These are phyloP conservation scores for Boletus reticuloceps DNA, from an alignment of 768 basidiomycete species.

Conservation along the genomic window DNA sequence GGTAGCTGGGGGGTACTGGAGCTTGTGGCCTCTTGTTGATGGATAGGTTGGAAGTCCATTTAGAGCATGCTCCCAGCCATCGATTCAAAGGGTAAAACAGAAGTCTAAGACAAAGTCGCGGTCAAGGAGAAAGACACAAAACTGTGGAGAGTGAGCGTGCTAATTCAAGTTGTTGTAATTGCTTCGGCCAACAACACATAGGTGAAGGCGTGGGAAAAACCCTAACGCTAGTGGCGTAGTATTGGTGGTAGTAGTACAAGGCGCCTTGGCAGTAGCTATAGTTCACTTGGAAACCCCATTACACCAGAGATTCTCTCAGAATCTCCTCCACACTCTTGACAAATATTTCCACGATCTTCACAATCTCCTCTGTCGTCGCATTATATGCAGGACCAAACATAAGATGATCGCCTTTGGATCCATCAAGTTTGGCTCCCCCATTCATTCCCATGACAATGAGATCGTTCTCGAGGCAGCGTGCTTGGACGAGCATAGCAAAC, in stretches of 20 bases:
- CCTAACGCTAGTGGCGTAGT: constrained; percentile 8
- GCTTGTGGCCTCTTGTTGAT: constrained; percentile 70
- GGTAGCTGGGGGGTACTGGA: constrained; percentile 48
- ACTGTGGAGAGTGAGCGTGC: constrained; percentile 18
- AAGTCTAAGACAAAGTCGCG: constrained; percentile 24
- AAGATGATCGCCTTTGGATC: constrained; percentile 67
- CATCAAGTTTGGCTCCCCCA: constrained; percentile 67
- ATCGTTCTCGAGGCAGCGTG: constrained; percentile 61
- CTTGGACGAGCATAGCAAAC: constrained; percentile 73
- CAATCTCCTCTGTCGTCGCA: constrained; percentile 64
- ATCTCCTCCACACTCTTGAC: constrained; percentile 68
- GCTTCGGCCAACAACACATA: constrained; percentile 17
- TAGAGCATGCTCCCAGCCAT: constrained; percentile 88
- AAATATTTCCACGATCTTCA: constrained; percentile 63
- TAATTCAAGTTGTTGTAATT: constrained; percentile 23
- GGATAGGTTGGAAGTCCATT: constrained; percentile 84
- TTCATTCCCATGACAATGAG: constrained; percentile 72
- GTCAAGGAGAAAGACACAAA: constrained; percentile 25
- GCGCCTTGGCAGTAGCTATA: too few relatives aligned
- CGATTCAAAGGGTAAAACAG: constrained; percentile 42
- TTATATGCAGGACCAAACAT: constrained; percentile 83
- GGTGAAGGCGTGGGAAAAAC: constrained; percentile 32
- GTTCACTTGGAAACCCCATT: not conserved
- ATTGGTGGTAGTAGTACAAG: too few relatives aligned
- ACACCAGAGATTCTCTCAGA: constrained; percentile 37